These are phyloP conservation scores for Colletotrichum orbiculare DNA, from an alignment of 2,329 filamentous ascomycete species.

Conservation along the genomic window DNA sequence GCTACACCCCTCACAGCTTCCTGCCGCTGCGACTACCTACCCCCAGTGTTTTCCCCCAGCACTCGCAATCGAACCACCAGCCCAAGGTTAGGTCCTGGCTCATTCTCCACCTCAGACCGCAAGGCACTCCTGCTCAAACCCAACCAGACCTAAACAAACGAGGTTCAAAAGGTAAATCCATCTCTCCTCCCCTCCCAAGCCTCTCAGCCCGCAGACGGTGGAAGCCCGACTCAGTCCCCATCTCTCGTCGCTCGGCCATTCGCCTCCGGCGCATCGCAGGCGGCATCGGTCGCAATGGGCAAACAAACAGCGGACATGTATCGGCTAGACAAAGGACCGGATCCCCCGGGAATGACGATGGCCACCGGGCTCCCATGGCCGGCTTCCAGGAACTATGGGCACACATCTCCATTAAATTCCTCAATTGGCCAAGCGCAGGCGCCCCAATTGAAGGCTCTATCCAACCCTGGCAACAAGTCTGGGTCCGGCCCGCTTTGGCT, in stretches of 20 bases:
- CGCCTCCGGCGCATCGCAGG: too few species aligned
- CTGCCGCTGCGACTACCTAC: background rate
- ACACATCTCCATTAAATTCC: conserved; percentile 32
- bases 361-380: conserved; percentile 9
- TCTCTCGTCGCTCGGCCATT: too few species aligned
- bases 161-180: conserved; percentile 21
- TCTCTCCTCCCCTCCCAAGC: background rate
- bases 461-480: background rate
- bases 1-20: background rate
- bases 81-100: background rate
- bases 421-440: conserved; percentile 25
- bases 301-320: conserved; percentile 10
- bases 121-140: too few species aligned
- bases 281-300: background rate
- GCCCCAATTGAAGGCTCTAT: conserved; percentile 6
- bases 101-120: conserved; percentile 17
- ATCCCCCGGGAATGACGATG: conserved; percentile 33
- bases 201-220: too few species aligned
- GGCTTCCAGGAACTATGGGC: background rate
- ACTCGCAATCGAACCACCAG: conserved; percentile 11
- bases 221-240: too few species aligned
- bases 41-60: conserved; percentile 3
- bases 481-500: too few species aligned
- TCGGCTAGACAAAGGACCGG: conserved; percentile 19
- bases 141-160: too few species aligned